Percentiles rank a stretch among this genome's conserved stretches.
Evolutionary conservation across 106 monocot genomes (phyloP).

Genomic region (Vanilla planifolia): DNA sequence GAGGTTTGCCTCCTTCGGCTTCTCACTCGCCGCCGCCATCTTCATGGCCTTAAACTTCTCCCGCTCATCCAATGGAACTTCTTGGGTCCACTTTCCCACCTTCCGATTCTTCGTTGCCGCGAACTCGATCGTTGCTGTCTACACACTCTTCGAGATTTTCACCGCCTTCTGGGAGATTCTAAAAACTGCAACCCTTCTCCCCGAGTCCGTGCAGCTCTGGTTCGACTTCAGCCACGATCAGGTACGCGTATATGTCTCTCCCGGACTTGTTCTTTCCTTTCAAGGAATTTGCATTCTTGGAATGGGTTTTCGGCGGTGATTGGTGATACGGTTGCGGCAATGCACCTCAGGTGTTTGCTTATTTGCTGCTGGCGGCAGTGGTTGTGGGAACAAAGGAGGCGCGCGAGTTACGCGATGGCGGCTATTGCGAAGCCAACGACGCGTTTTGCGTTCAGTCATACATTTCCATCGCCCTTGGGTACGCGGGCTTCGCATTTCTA

Average conservation of each 20-base stretch:
- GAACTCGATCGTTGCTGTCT: conserved; percentile 70
- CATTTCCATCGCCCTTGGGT: conserved; percentile 65
- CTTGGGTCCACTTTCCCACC: conserved; percentile 41
- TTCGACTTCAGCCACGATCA: conserved; percentile 98
- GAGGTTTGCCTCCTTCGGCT: conserved; percentile 63
- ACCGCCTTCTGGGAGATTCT: conserved; percentile 64
- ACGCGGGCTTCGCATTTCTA: conserved; percentile 60
- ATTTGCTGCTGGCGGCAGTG: conserved; percentile 58
- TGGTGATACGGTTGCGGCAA: background rate
- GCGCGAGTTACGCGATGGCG: conserved; percentile 11
- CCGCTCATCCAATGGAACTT: conserved; percentile 14
- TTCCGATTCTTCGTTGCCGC: conserved; percentile 71
- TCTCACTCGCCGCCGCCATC: conserved; percentile 47
- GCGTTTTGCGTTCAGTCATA: conserved; percentile 65
- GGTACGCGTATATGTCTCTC: conserved; percentile 16
- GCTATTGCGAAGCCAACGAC: conserved; percentile 19
- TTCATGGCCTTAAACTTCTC: conserved; percentile 50
- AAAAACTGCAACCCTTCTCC: conserved; percentile 55
- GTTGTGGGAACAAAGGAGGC: conserved; percentile 51
- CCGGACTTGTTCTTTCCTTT: too few relatives aligned
- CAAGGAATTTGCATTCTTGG: too few relatives aligned
- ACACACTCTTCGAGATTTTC: conserved; percentile 62
- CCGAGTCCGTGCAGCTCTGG: conserved; percentile 86
- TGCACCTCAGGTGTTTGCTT: conserved; percentile 42
- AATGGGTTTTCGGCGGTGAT: background rate